Evolutionary conservation across 441 rosid genomes (phyloP).

Genomic region (Biscutella laevigata): DNA sequence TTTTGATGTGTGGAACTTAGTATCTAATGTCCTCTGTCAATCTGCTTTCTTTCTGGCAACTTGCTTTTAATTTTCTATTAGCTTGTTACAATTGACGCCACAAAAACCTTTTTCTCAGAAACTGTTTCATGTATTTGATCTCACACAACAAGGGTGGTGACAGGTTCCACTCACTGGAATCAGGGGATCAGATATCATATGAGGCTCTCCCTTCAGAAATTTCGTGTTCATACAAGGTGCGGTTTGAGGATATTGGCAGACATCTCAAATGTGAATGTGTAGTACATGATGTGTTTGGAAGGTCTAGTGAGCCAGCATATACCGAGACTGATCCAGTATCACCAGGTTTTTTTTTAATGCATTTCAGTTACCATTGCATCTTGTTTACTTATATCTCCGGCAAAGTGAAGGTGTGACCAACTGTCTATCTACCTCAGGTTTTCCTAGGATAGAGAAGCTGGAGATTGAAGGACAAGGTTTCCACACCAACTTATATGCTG

Average conservation of each 20-base stretch:
- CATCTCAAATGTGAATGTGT: slow-evolving; percentile 87
- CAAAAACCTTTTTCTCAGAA: neutral
- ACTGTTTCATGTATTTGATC: neutral
- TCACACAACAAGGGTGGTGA: slow-evolving; percentile 25
- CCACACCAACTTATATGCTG: slow-evolving; percentile 88
- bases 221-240: slow-evolving; percentile 78
- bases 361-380: slow-evolving; percentile 11
- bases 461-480: slow-evolving; percentile 94
- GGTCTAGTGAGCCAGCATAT: slow-evolving; percentile 77
- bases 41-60: slow-evolving; percentile 4
- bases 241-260: slow-evolving; percentile 73
- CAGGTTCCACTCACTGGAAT: slow-evolving; percentile 69
- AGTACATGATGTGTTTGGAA: slow-evolving; percentile 86
- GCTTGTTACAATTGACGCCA: neutral
- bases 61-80: neutral
- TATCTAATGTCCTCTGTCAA: neutral
- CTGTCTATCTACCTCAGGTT: slow-evolving; percentile 43
- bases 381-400: neutral
- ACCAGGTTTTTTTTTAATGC: slow-evolving; percentile 66
- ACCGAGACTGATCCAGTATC: slow-evolving; percentile 63
- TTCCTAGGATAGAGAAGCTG: slow-evolving; percentile 78
- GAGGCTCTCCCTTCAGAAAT: slow-evolving; percentile 60
- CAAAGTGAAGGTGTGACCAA: slow-evolving; percentile 2
- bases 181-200: slow-evolving; percentile 39
- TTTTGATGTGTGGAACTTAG: slow-evolving; percentile 10